Conservation (phyloP, 257 asterid species). For the Paulownia fortunei region DNA sequence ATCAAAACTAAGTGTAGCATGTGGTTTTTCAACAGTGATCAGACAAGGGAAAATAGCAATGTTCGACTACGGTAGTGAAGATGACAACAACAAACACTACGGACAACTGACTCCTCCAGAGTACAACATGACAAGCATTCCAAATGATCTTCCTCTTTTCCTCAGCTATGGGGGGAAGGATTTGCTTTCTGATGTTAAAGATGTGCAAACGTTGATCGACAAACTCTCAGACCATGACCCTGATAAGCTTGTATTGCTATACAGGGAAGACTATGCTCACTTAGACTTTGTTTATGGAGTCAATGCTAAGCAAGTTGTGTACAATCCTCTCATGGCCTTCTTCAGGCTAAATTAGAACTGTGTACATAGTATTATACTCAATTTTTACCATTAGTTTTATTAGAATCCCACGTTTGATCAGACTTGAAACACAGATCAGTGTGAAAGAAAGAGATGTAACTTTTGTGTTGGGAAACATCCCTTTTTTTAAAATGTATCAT, state of each 20-base stretch:
- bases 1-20: too few relatives aligned
- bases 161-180: slow-evolving; percentile 67
- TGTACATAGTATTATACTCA: not conserved
- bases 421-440: not conserved
- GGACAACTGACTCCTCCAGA: slow-evolving; percentile 61
- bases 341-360: slow-evolving; percentile 34
- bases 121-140: slow-evolving; percentile 54
- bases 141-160: slow-evolving; percentile 51
- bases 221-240: slow-evolving; percentile 43
- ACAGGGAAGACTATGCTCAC: slow-evolving; percentile 57
- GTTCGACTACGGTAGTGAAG: slow-evolving; percentile 53
- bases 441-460: not conserved
- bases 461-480: too few relatives aligned
- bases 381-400: not conserved
- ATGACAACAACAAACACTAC: slow-evolving; percentile 48
- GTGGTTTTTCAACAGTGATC: slow-evolving; percentile 49
- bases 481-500: not conserved
- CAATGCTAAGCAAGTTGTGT: slow-evolving; percentile 59
- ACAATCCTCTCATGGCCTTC: slow-evolving; percentile 54
- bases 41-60: slow-evolving; percentile 52
- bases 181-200: slow-evolving; percentile 50
- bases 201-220: slow-evolving; percentile 51
- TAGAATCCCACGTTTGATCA: not conserved
- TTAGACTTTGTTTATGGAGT: slow-evolving; percentile 51
- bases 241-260: slow-evolving; percentile 53